Base-by-base conservation (phyloP, 345 rosid species). In the Gossypium herbaceum region DNA sequence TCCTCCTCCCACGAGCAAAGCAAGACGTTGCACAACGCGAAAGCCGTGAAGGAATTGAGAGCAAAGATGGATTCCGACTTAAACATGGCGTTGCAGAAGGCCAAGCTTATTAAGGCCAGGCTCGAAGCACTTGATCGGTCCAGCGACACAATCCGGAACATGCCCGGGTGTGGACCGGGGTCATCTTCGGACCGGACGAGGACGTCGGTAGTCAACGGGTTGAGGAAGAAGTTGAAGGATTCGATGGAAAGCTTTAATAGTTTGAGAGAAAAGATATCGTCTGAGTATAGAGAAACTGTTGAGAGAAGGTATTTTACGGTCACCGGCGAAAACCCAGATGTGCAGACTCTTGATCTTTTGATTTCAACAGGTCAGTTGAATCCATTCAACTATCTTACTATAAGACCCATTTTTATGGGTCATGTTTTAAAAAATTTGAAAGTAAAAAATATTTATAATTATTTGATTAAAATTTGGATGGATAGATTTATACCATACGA, bases 311-410 rank as follows among this genome's bases (percentile, higher is more conserved):
- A 90, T 63, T 93, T 84, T 56, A 95, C 98, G 1, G 97, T 93
- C 76, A 90, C 98, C 54, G 99, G 99, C 15, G 97, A 93, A 80
- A 89, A 91, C 76, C 98, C 98, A 0, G 97, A 93, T 51, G 99
- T 90, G 58, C 73, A 57, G 78, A 85, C 89, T 1, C 79, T 95
- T 2, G 98, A 95, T 86, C 89, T 81, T 22, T 76, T 95, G 76
- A 95, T 95, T 75, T 93, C 99, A 13, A 95, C 98, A 29, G 99
- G 99, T 93, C 34, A 34, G 78, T 67, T 58, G 4, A 7, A 10
- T 1, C 11, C 12, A 13, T 58, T 13, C 1, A 34, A 34, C 41
- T 6, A 6, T 34, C 41, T 34, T 34, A 34, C 41, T 34, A 34
- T 34, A 34, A 34, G 41, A 1, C 41, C 41, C 41, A 34, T 4